These are phyloP conservation scores for Acanthamoeba healyi DNA, from an alignment of 208 protist genomes.

Conservation along the genomic window DNA sequence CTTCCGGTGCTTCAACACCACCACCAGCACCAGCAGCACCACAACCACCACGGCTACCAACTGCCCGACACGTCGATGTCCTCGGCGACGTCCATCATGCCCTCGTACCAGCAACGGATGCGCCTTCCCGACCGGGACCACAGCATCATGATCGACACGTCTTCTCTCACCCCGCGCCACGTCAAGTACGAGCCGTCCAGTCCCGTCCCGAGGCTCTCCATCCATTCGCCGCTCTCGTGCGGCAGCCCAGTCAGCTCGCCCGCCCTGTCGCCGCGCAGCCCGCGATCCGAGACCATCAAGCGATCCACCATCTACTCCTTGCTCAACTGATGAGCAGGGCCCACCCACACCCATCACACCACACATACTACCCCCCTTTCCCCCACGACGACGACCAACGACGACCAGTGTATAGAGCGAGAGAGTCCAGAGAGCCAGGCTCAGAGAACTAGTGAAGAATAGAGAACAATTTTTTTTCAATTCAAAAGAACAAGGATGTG, in stretches of 20 bases:
- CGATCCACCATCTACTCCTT: conserved; percentile 19
- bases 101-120: not conserved
- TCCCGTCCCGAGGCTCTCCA: not conserved
- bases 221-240: not conserved
- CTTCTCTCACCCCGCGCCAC: not conserved
- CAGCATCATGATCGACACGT: conserved; percentile 6
- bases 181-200: not conserved
- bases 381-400: no score
- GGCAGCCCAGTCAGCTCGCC: not conserved
- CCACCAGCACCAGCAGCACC: not conserved
- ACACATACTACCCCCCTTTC: not conserved
- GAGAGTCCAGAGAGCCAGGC: not conserved
- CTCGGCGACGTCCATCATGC: no score
- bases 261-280: no score
- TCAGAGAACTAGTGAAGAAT: no score
- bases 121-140: not conserved
- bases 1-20: not conserved
- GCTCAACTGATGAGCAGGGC: not conserved
- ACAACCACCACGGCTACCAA: no score
- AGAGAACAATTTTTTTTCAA: no score
- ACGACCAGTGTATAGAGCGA: not conserved
- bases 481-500: no score
- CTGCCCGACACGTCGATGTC: no score
- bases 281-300: not conserved
- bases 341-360: no score